Percentiles rank a stretch among this genome's conserved stretches.
Conservation (phyloP, 306 rosid species). For the Carpinus viminea region DNA sequence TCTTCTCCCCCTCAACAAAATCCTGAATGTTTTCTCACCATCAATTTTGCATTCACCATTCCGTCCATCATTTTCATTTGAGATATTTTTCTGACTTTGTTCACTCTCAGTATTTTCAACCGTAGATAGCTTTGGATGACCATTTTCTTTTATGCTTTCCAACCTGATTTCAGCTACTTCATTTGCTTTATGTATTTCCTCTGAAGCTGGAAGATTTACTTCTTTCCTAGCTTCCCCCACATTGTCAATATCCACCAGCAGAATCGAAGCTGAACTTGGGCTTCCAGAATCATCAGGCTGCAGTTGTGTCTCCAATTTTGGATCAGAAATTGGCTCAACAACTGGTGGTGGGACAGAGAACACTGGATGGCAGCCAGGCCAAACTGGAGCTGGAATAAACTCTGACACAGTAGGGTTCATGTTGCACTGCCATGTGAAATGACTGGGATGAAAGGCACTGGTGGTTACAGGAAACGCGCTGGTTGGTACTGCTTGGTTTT, state of each 20-base stretch:
- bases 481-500: constrained; percentile 76
- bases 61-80: constrained; percentile 33
- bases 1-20: constrained; percentile 89
- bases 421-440: constrained; percentile 80
- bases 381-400: constrained; percentile 66
- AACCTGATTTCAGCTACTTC: constrained; percentile 42
- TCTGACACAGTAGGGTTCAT: constrained; percentile 59
- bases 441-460: constrained; percentile 76
- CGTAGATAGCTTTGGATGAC: constrained; percentile 39
- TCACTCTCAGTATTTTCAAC: constrained; percentile 43
- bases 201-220: constrained; percentile 37
- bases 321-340: constrained; percentile 54
- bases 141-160: constrained; percentile 57
- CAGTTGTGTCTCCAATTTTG: constrained; percentile 47
- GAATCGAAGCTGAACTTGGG: constrained; percentile 42
- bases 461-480: constrained; percentile 66
- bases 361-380: constrained; percentile 82
- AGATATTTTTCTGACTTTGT: constrained; percentile 30
- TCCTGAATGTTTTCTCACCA: constrained; percentile 88
- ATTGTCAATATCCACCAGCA: constrained; percentile 51
- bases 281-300: constrained; percentile 46
- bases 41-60: constrained; percentile 52
- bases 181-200: constrained; percentile 36
- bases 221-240: constrained; percentile 51
- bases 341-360: constrained; percentile 71